These are phyloP conservation scores for Blastobotrys americana DNA, from an alignment of 805 yeast species.

Conservation along the genomic window DNA sequence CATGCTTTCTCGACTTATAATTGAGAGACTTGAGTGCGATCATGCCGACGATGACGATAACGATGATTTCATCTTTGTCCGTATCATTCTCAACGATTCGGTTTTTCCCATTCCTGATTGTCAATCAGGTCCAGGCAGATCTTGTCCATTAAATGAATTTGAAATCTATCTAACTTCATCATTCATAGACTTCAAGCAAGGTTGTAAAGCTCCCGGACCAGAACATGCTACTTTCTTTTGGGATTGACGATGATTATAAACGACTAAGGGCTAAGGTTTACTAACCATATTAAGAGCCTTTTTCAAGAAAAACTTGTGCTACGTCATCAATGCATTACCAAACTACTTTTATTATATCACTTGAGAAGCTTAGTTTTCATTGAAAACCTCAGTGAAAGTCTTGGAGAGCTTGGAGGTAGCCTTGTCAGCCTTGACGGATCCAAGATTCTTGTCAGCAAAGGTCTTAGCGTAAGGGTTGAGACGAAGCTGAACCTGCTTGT, in stretches of 20 bases:
- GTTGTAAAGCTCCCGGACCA: conserved; percentile 18
- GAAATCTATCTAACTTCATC: conserved; percentile 8
- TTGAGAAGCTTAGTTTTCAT: conserved; percentile 26
- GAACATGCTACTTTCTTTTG: conserved; percentile 29
- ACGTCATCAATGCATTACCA: conserved; percentile 1
- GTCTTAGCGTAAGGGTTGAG: conserved; percentile 99
- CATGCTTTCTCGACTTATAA: conserved; percentile 26
- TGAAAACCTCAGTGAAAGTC: conserved; percentile 27
- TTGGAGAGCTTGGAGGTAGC: conserved; percentile 36
- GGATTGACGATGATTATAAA: too few relatives aligned
- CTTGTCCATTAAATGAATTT: conserved; percentile 36
- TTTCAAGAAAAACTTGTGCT: too few relatives aligned
- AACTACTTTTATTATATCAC: background rate
- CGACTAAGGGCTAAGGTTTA: too few relatives aligned
- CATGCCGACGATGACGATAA: conserved; percentile 26
- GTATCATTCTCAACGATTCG: conserved; percentile 47
- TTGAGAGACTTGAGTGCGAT: conserved; percentile 28
- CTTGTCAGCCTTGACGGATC: conserved; percentile 69
- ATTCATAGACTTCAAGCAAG: conserved; percentile 10
- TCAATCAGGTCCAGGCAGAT: conserved; percentile 48
- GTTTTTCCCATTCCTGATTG: conserved; percentile 46
- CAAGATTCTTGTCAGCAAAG: conserved; percentile 84
- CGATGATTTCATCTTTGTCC: too few relatives aligned
- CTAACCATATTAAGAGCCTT: too few relatives aligned
- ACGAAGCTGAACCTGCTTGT: conserved; percentile 96